Conservation (phyloP, 1,139 yeast species). For the Sugiyamaella castrensis region DNA sequence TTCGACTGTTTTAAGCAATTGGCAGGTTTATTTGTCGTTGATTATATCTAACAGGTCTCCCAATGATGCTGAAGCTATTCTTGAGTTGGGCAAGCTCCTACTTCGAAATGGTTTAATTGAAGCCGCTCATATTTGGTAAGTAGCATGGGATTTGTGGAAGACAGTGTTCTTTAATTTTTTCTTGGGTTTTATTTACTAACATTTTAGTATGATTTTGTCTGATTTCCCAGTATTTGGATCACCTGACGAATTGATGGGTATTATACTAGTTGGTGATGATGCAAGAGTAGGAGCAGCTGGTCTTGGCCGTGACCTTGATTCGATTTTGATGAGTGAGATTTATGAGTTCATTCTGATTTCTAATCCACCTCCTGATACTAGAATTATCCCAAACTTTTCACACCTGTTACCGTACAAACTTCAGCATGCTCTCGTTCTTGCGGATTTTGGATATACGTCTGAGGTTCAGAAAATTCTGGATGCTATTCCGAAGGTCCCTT, state of each 20-base stretch:
- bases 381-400: conserved; percentile 40
- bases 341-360: conserved; percentile 57
- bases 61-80: conserved; percentile 34
- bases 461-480: conserved; percentile 66
- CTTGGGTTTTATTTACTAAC: too few species aligned
- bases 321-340: conserved; percentile 60
- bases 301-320: conserved; percentile 39
- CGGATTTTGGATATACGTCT: conserved; percentile 55
- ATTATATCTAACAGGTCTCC: conserved; percentile 35
- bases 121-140: conserved; percentile 36
- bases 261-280: conserved; percentile 33
- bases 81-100: conserved; percentile 36
- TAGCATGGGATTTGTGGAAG: background rate
- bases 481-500: conserved; percentile 35
- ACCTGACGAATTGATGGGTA: conserved; percentile 24
- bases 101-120: conserved; percentile 31
- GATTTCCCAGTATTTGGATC: conserved; percentile 31
- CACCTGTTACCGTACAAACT: conserved; percentile 58
- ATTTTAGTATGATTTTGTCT: conserved; percentile 27
- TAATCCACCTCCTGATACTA: conserved; percentile 30
- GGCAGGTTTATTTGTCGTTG: conserved; percentile 37
- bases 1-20: conserved; percentile 26
- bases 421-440: conserved; percentile 59
- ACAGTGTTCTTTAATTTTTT: background rate
- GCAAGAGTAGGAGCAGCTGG: conserved; percentile 21